A percentile compares a stretch with the other conserved stretches of the same genome.
Evolutionary conservation across 192 early-diverging fungal species (phyloP).

Genomic region (Umbelopsis sp.): DNA sequence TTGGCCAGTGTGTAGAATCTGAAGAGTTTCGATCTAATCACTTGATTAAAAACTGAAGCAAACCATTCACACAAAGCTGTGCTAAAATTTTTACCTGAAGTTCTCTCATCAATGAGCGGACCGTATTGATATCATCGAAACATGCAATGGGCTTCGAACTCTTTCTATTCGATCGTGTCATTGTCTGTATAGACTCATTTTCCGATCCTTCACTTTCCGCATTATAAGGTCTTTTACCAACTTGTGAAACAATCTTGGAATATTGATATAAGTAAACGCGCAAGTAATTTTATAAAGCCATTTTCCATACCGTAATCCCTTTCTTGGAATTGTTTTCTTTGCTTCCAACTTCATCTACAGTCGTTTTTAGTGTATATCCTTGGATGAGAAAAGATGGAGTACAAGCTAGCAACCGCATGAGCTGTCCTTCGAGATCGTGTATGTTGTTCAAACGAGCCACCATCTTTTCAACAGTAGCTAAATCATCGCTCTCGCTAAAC

Average conservation of each 20-base stretch:
- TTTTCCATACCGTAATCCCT: not conserved
- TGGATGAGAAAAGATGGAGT: conserved; percentile 3
- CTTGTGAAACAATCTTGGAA: not conserved
- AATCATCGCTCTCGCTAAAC: conserved; percentile 47
- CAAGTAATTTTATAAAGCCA: not conserved
- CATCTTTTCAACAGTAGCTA: conserved; percentile 42
- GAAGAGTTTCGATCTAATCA: not conserved
- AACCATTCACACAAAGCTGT: no score
- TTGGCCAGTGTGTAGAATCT: not conserved
- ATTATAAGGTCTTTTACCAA: not conserved
- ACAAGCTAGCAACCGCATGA: conserved; percentile 20
- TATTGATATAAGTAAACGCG: not conserved
- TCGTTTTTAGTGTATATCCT: not conserved
- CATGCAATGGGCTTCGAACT: not conserved
- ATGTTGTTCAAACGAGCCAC: conserved; percentile 48
- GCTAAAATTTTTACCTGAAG: conserved; percentile 32
- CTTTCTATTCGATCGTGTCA: not conserved
- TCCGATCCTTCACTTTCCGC: not conserved
- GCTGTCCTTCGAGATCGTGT: conserved; percentile 37
- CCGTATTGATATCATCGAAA: not conserved
- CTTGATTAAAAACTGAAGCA: not conserved
- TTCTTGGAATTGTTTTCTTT: conserved; percentile 4
- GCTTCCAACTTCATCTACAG: not conserved
- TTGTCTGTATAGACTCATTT: not conserved
- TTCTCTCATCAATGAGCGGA: conserved; percentile 34